Conservation (phyloP, 2,329 filamentous ascomycete species). For the Penicillium sp. region DNA sequence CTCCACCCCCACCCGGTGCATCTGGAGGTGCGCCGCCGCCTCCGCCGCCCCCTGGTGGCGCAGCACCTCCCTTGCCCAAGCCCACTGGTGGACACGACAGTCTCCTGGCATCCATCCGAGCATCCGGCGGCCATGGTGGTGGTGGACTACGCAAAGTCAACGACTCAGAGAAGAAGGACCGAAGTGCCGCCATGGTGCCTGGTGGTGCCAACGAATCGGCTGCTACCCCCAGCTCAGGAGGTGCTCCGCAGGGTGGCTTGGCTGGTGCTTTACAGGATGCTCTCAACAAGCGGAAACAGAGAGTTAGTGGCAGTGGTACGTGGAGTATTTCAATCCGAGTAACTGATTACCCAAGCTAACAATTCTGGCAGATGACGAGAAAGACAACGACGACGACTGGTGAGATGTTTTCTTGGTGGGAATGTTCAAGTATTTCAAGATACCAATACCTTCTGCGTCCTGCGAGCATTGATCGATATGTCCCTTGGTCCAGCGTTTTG, state of each 20-base stretch:
- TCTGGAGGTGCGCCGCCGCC: slow-evolving; percentile 56
- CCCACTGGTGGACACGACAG: slow-evolving; percentile 42
- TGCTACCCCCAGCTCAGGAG: slow-evolving; percentile 55
- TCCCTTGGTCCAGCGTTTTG: slow-evolving; percentile 13
- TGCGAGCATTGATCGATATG: slow-evolving; percentile 15
- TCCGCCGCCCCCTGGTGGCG: slow-evolving; percentile 40
- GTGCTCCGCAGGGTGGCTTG: slow-evolving; percentile 60
- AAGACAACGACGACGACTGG: slow-evolving; percentile 50
- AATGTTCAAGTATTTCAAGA: slow-evolving; percentile 15
- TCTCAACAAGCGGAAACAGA: slow-evolving; percentile 81
- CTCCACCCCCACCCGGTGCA: slow-evolving; percentile 47
- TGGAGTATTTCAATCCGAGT: slow-evolving; percentile 30
- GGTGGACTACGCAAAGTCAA: slow-evolving; percentile 49
- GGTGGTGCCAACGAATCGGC: slow-evolving; percentile 60
- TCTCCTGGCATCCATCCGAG: slow-evolving; percentile 50
- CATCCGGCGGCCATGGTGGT: slow-evolving; percentile 57
- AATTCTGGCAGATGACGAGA: slow-evolving; percentile 45
- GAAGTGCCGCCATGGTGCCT: slow-evolving; percentile 47
- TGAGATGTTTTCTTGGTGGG: slow-evolving; percentile 24
- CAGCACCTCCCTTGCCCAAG: slow-evolving; percentile 48
- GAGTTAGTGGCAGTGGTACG: slow-evolving; percentile 94
- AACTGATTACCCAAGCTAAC: slow-evolving; percentile 23
- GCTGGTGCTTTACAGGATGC: slow-evolving; percentile 80
- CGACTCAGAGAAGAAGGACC: slow-evolving; percentile 49
- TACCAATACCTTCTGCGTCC: slow-evolving; percentile 18